Percentiles rank a stretch among this genome's conserved stretches.
These are phyloP conservation scores for Aspergillus sp. DNA, from an alignment of 2,329 filamentous ascomycete species.

Conservation along the genomic window DNA sequence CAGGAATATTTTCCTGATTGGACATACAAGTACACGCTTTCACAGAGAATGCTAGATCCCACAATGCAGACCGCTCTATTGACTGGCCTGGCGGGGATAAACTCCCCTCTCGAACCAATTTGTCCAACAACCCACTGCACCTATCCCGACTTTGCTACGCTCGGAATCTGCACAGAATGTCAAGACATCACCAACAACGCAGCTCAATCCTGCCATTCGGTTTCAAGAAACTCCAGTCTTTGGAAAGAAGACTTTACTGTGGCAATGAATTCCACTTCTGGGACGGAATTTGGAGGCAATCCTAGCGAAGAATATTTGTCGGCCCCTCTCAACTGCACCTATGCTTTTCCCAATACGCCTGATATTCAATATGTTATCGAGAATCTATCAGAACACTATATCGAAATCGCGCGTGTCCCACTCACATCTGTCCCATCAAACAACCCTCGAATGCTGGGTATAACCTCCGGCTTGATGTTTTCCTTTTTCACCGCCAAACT, in stretches of 20 bases:
- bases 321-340: constrained; percentile 3
- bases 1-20: too few species aligned
- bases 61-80: too few species aligned
- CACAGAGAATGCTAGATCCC: too few species aligned
- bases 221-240: background rate
- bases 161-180: constrained; percentile 14
- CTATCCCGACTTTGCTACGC: constrained; percentile 8
- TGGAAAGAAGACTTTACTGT: too few species aligned
- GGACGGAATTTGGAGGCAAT: too few species aligned
- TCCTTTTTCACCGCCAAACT: background rate
- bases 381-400: too few species aligned
- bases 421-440: background rate
- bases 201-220: constrained; percentile 3
- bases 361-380: background rate
- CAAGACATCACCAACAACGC: constrained; percentile 8
- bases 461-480: background rate
- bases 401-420: background rate
- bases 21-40: too few species aligned
- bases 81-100: too few species aligned
- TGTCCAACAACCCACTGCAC: constrained; percentile 6
- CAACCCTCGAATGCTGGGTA: background rate
- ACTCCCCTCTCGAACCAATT: constrained; percentile 3
- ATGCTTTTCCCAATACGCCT: background rate
- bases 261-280: too few species aligned
- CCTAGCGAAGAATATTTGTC: too few species aligned